These are phyloP conservation scores for Karstenula rhodostoma DNA, from an alignment of 2,329 filamentous ascomycete species.

Conservation along the genomic window DNA sequence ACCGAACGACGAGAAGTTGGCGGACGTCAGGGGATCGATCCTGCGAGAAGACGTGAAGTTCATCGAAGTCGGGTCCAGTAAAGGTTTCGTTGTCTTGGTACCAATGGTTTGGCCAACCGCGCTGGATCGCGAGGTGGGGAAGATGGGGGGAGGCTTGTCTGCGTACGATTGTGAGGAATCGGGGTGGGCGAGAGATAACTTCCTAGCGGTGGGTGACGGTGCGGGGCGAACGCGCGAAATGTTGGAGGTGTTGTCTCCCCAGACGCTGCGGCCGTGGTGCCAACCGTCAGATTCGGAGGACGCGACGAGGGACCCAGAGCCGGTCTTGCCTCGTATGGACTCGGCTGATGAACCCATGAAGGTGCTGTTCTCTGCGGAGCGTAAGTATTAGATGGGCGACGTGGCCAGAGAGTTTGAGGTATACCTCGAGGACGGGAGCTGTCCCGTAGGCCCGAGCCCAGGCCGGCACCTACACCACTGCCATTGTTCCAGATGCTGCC, in stretches of 20 bases:
- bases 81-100: slow-evolving; percentile 37
- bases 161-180: slow-evolving; percentile 43
- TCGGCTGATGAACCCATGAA: slow-evolving; percentile 36
- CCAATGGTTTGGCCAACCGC: slow-evolving; percentile 33
- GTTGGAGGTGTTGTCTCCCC: slow-evolving; percentile 60
- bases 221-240: slow-evolving; percentile 47
- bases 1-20: slow-evolving; percentile 44
- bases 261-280: slow-evolving; percentile 63
- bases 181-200: slow-evolving; percentile 47
- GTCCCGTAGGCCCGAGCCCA: slow-evolving; percentile 41
- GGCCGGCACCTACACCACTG: slow-evolving; percentile 34
- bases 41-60: slow-evolving; percentile 43
- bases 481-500: slow-evolving; percentile 48
- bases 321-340: slow-evolving; percentile 65
- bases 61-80: slow-evolving; percentile 42
- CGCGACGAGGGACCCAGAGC: slow-evolving; percentile 73
- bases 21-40: slow-evolving; percentile 38
- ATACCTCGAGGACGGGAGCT: slow-evolving; percentile 45
- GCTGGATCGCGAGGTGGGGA: slow-evolving; percentile 33
- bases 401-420: neutral
- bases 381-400: slow-evolving; percentile 26
- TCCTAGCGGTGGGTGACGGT: slow-evolving; percentile 46
- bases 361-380: slow-evolving; percentile 38
- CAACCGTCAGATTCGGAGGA: slow-evolving; percentile 74
- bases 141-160: slow-evolving; percentile 38